These are phyloP conservation scores for Kodamaea suecica DNA, from an alignment of 1,139 yeast genomes.

Conservation along the genomic window DNA sequence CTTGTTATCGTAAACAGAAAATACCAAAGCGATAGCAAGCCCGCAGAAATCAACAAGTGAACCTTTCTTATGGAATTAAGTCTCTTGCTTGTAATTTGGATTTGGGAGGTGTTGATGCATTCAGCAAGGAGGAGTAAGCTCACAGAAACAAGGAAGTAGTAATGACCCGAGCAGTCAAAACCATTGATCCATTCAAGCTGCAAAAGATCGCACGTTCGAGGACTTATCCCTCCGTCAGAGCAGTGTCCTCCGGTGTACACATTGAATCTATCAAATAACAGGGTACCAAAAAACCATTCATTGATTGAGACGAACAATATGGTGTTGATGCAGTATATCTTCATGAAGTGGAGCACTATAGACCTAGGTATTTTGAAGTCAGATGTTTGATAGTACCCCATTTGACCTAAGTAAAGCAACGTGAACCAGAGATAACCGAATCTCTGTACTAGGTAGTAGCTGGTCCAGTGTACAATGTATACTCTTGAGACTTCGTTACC, in stretches of 20 bases:
- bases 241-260: conserved; percentile 43
- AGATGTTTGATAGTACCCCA: conserved; percentile 7
- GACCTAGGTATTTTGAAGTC: conserved; percentile 9
- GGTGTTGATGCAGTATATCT: conserved; percentile 17
- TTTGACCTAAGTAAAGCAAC: conserved; percentile 14
- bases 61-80: conserved; percentile 4
- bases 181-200: conserved; percentile 53
- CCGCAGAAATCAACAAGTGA: conserved; percentile 16
- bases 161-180: conserved; percentile 65
- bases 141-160: conserved; percentile 49
- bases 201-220: background rate
- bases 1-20: conserved; percentile 51
- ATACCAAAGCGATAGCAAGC: conserved; percentile 50
- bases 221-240: conserved; percentile 6
- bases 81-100: conserved; percentile 2
- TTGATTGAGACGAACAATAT: conserved; percentile 19
- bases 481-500: too few species aligned
- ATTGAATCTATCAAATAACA: conserved; percentile 43
- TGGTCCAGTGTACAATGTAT: conserved; percentile 7
- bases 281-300: conserved; percentile 49
- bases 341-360: conserved; percentile 6
- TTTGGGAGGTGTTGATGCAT: conserved; percentile 14
- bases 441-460: conserved; percentile 19
- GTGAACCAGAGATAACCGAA: conserved; percentile 33
- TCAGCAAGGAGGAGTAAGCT: conserved; percentile 45